Base-by-base conservation (phyloP, 2,329 filamentous ascomycete genomes). In the Epichloe uncinata region DNA sequence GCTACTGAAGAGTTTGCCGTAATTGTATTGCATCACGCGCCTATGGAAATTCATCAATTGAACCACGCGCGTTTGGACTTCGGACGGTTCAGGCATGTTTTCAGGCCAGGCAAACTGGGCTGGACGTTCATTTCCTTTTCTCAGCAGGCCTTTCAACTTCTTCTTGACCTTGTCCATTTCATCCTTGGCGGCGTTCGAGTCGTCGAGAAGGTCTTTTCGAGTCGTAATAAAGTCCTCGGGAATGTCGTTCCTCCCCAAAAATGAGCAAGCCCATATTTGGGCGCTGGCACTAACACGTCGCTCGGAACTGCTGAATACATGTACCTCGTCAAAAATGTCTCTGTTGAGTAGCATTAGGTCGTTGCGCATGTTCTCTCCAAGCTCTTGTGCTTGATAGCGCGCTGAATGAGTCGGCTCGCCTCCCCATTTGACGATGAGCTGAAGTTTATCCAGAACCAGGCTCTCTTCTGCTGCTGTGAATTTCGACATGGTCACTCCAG, bases 141-240 rank as follows among this genome's bases (percentile, higher is more conserved):
- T 82, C 51, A 98, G 69, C 18, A 98, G 75, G 1, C 87, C 84
- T 70, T 98, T 98, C 30, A 98, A 77, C 79, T 95, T 96, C 78
- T 98, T 98, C 76, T 98, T 98, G 50, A 98, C 93, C 68, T 95
- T 96, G 69, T 98, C 94, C 86, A 96, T 98, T 61, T 95, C 89
- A 64, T 98, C 93, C 66, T 98, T 98, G 51, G 93, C 93, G 4
- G 93, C 93, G 65, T 98, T 98, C 0, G 90, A 97, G 63, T 98
- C 93, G 64, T 98, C 93, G 3, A 98, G 72, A 6, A 98, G 76
- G 66, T 97, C 90, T 64, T 98, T 98, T 48, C 93, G 83, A 50
- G 97, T 84, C 35, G 82, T 85, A 55, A 98, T 95, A 56, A 87
- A 88, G 59, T 95, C 87, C 22, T 87, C 80, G 0, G 85, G 80